Evolutionary conservation across 805 yeast species (phyloP), one percentile per base, ranked within the genome.

Genomic region (Suhomyces tanzawaensis): DNA sequence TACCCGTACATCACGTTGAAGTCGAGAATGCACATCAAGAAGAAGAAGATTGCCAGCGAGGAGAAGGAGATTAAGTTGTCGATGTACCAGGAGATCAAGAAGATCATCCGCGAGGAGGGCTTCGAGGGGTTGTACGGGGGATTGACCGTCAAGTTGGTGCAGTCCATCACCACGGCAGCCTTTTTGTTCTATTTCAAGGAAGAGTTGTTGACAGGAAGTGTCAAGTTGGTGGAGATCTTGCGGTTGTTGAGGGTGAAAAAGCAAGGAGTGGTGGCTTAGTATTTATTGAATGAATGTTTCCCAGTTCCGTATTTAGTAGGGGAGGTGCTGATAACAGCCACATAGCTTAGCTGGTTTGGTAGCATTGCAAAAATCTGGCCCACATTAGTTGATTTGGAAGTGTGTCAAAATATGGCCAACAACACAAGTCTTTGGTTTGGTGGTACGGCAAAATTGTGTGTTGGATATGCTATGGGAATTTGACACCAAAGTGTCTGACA

Each of bases 1-100:
- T 90, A 90, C 60, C 98, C 98, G 3, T 87, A 88, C 62, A 82
- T 89, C 55, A 90, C 97, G 3, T 66, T 90, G 55, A 86, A 91
- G 64, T 72, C 95, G 4, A 82, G 96, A 57, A 81, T 87, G 85
- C 96, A 89, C 64, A 66, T 88, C 41, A 64, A 60, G 51, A 74
- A 73, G 53, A 37, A 42, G 18, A 51, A 49, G 25, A 39, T 48
- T 6, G 47, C 47, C 11, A 42, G 36, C 2, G 47, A 37, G 7
- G 57, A 45, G 6, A 48, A 42, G n/a, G 60, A 55, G 17, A 42
- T 36, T 7, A 42, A 58, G 33, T 55, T 62, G 32, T 59, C 76
- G 2, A 73, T 79, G 73, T 47, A 62, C 22, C 71, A 66, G 31
- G 71, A 80, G 57, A 70, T 84, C 52, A 60, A 64, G 43, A 72